phyloP scores from a whole-genome alignment of 1,284 basidiomycete species.

The Sparassis latifolia region DNA sequence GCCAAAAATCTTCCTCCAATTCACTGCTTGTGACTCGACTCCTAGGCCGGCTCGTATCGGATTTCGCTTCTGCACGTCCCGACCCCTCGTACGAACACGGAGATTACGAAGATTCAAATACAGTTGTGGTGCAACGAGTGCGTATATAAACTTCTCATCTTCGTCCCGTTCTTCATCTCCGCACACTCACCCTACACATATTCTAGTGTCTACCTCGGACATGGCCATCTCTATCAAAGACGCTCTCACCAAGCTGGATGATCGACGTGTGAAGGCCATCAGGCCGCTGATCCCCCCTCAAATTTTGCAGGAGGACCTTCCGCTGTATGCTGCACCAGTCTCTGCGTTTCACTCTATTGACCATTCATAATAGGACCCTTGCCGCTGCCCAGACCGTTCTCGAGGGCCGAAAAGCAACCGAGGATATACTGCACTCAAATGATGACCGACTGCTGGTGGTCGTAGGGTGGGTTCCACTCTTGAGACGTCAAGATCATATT shows the following conservation, averaged over 20 bases:
- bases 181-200: slow-evolving; percentile 5
- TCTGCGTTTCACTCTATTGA: too few species aligned
- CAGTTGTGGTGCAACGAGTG: too few species aligned
- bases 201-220: slow-evolving; percentile 29
- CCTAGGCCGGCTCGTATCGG: too few species aligned
- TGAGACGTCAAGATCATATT: slow-evolving; percentile 5
- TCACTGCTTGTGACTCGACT: too few species aligned
- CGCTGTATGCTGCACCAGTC: slow-evolving; percentile 43
- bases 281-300: slow-evolving; percentile 88
- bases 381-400: slow-evolving; percentile 77
- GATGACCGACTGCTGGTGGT: slow-evolving; percentile 89
- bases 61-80: too few species aligned
- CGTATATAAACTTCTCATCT: too few species aligned
- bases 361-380: slow-evolving; percentile 42
- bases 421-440: slow-evolving; percentile 75
- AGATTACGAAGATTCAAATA: too few species aligned
- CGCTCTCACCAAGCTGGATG: slow-evolving; percentile 78
- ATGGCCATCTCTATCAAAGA: slow-evolving; percentile 66
- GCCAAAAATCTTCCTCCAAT: neutral
- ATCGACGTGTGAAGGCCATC: slow-evolving; percentile 79
- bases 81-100: too few species aligned
- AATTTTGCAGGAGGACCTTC: slow-evolving; percentile 86
- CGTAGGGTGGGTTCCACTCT: slow-evolving; percentile 55
- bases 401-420: slow-evolving; percentile 75
- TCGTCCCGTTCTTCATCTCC: neutral